Conservation (phyloP, 1,284 basidiomycete genomes). For the Austropuccinia psidii region DNA sequence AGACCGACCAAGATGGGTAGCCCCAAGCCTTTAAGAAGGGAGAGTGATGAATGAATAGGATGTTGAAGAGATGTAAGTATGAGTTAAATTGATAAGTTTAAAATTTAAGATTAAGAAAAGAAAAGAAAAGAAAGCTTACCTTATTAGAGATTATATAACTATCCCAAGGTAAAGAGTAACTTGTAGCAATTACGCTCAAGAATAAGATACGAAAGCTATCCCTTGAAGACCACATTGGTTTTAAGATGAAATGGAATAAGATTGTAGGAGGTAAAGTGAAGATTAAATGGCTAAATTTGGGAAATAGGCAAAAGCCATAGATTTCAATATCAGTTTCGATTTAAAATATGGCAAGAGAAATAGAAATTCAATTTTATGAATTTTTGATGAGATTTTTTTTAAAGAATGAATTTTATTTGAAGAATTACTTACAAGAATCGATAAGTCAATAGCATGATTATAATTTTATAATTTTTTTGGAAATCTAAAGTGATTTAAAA, state of each 20-base stretch:
- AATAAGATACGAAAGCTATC: conserved; percentile 14
- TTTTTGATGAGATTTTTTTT: no score
- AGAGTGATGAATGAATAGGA: not conserved
- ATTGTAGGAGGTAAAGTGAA: conserved; percentile 25
- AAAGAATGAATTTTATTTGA: no score
- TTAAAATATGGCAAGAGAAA: no score
- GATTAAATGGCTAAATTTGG: conserved; percentile 6
- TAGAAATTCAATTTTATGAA: no score
- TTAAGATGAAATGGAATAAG: not conserved
- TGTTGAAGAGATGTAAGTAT: no score
- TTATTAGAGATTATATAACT: conserved; percentile 34
- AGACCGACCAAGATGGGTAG: conserved; percentile 28
- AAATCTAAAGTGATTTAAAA: no score
- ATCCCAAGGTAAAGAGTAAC: conserved; percentile 31
- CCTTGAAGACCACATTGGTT: conserved; percentile 8
- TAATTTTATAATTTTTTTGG: no score
- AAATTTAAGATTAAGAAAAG: not conserved
- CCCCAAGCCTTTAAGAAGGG: conserved; percentile 17
- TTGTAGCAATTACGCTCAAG: not conserved
- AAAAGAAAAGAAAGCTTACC: not conserved
- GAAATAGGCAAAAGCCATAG: no score
- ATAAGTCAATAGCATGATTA: no score
- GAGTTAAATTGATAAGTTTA: not conserved
- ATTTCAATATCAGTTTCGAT: no score
- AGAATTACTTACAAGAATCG: no score